Base-by-base conservation (phyloP, 2,329 filamentous ascomycete genomes). In the Apiospora saccharicola region DNA sequence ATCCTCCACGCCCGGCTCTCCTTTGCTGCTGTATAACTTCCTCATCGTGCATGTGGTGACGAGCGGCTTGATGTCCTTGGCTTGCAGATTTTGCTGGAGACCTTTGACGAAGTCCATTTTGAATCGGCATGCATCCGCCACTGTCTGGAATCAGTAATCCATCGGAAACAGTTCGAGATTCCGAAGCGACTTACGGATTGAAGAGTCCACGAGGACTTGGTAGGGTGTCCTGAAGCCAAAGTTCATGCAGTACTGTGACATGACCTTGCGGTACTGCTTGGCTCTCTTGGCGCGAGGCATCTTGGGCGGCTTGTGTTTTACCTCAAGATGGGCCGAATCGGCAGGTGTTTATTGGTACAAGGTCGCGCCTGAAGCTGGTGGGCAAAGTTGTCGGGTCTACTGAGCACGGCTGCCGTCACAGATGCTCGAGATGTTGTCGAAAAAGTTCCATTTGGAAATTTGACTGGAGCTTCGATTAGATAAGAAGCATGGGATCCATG, bases 221-320 rank as follows among this genome's bases (percentile, higher is more conserved):
- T 98, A 98, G 14, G 96, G 95, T 84, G 96, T 93, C 77, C 95
- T 94, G 82, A 98, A 98, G 73, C 93, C 92, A 81, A 97, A 98
- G 73, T 91, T 91, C 98, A 98, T 73, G 93, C 92, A 91, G 88
- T 95, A 98, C 80, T 96, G 92, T 83, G 94, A 92, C 92, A 99
- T 97, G 79, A 98, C 91, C 90, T 98, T 98, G 80, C 92, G 90
- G 82, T 94, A 95, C 78, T 92, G 91, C 68, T 93, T 94, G 71
- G 90, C 91, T 79, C 90, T 87, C 90, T 92, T 93, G n/a, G 79
- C 80, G 64, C 80, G 79, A 73, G 77, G 80, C 76, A 80, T 81
- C 53, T 76, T 80, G 71, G 71, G 75, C n/a, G 71, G 71, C 12
- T 44, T 30, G 2, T 30, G 24, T 22, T 46, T 30, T 68, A 67